phyloP scores from a whole-genome alignment of 805 yeast genomes.

The Lipomyces mesembrius region DNA sequence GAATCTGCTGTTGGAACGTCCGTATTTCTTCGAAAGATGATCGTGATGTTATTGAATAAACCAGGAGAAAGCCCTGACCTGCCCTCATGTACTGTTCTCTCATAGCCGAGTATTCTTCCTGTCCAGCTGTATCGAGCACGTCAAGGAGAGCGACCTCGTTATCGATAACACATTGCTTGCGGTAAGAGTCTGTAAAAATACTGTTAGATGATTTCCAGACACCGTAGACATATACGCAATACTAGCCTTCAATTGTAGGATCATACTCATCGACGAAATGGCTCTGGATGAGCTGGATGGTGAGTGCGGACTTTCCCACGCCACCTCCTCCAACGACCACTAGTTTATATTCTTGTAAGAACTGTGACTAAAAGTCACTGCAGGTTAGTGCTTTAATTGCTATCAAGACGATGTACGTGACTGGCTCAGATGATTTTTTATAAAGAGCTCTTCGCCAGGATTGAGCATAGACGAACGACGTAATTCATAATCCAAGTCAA shows the following conservation, averaged over 20 bases:
- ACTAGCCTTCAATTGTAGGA: constrained; percentile 80
- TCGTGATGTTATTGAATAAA: constrained; percentile 84
- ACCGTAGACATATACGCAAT: neutral
- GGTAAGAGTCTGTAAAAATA: constrained; percentile 48
- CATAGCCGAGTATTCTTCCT: constrained; percentile 76
- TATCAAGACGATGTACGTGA: neutral
- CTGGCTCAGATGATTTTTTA: neutral
- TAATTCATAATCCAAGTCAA: neutral
- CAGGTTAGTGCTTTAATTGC: neutral
- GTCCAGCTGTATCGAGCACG: constrained; percentile 96
- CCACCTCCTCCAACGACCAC: constrained; percentile 99
- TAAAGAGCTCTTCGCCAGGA: neutral
- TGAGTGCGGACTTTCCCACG: constrained; percentile 95
- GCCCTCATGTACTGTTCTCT: constrained; percentile 77
- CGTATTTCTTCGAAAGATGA: constrained; percentile 83
- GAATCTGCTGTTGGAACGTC: constrained; percentile 78
- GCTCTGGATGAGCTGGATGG: constrained; percentile 91
- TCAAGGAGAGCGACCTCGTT: constrained; percentile 77
- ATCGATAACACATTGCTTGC: constrained; percentile 86
- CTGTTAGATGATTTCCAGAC: constrained; percentile 58
- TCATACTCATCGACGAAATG: constrained; percentile 98
- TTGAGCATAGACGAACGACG: neutral
- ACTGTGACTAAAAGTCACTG: constrained; percentile 37
- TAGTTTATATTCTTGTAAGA: constrained; percentile 73
- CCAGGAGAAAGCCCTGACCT: constrained; percentile 76